Evolutionary conservation across 31 red algal species (phyloP).

Genomic region (Porphyra umbilicalis): DNA sequence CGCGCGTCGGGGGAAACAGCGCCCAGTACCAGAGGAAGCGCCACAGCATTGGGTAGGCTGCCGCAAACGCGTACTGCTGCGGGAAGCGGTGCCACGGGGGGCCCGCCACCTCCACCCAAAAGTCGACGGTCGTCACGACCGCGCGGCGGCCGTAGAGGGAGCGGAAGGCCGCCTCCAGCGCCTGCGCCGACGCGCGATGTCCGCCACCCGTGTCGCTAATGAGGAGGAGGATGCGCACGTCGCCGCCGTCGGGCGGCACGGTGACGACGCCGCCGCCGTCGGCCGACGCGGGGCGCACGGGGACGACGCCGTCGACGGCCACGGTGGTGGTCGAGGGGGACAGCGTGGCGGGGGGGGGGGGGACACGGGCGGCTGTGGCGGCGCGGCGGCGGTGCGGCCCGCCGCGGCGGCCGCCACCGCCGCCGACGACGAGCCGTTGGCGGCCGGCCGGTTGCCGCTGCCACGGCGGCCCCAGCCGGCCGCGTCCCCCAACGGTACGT

Average conservation of each 20-base stretch:
- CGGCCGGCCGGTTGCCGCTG: background rate
- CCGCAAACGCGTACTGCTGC: slow-evolving; percentile 62
- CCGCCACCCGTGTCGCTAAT: slow-evolving; percentile 91
- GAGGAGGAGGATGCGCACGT: slow-evolving; percentile 52
- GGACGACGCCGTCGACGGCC: background rate
- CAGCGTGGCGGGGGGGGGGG: background rate
- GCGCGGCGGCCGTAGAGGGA: slow-evolving; percentile 44
- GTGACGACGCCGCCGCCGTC: background rate
- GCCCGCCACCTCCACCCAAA: slow-evolving; percentile 68
- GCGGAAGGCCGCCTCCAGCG: slow-evolving; percentile 57
- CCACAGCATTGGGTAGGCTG: slow-evolving; percentile 78
- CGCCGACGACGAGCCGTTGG: too few relatives aligned
- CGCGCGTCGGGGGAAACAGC: slow-evolving; percentile 57
- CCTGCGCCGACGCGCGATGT: slow-evolving; percentile 80
- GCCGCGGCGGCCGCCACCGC: background rate
- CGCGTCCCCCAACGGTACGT: background rate
- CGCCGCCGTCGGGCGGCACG: background rate
- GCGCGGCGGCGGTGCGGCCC: background rate
- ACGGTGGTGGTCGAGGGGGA: too few relatives aligned
- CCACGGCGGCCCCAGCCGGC: background rate
- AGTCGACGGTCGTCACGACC: slow-evolving; percentile 55
- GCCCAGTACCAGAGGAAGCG: slow-evolving; percentile 54
- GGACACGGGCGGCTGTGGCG: background rate
- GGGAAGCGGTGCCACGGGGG: slow-evolving; percentile 56
- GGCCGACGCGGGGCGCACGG: background rate